Evolutionary conservation across 23 red algal species (phyloP).

Genomic region (Cyanidium caldarium): DNA sequence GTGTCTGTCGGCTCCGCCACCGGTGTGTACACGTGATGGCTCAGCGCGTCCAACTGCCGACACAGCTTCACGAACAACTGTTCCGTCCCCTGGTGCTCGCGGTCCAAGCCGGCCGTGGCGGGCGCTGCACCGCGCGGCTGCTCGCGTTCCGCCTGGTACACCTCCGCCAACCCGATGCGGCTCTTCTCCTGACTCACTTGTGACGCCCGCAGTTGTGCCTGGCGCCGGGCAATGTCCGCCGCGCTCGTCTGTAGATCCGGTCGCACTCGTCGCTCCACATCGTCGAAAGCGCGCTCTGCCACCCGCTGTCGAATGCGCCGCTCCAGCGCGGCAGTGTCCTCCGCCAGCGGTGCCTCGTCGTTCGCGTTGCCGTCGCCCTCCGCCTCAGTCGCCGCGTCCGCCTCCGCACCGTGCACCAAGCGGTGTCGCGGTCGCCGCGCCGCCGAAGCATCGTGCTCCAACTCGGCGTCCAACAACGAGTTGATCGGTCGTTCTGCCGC

Average conservation of each 20-base stretch:
- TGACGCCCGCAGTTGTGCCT: background rate
- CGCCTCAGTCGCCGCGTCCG: background rate
- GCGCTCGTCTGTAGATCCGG: too few species aligned
- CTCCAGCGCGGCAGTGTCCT: background rate
- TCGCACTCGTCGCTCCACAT: background rate
- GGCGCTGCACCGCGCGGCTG: too few species aligned
- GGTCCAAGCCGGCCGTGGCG: background rate
- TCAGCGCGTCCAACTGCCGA: background rate
- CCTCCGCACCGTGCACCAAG: too few species aligned
- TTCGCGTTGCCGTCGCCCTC: background rate
- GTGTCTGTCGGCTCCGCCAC: background rate
- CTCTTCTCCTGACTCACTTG: background rate
- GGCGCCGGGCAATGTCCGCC: background rate
- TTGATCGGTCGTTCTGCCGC: constrained; percentile 40
- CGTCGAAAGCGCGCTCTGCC: background rate
- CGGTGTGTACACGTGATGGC: background rate
- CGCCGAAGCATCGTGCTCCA: constrained; percentile 31
- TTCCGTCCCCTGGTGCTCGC: background rate
- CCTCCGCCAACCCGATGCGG: background rate
- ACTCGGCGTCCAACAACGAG: constrained; percentile 46
- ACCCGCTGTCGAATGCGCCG: background rate
- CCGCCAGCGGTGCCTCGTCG: background rate
- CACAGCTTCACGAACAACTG: background rate
- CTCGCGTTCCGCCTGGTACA: background rate
- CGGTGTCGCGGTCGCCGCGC: background rate